Conservation (phyloP, 225 moss, liverwort and hornwort genomes). For the Polytrichum commune region DNA sequence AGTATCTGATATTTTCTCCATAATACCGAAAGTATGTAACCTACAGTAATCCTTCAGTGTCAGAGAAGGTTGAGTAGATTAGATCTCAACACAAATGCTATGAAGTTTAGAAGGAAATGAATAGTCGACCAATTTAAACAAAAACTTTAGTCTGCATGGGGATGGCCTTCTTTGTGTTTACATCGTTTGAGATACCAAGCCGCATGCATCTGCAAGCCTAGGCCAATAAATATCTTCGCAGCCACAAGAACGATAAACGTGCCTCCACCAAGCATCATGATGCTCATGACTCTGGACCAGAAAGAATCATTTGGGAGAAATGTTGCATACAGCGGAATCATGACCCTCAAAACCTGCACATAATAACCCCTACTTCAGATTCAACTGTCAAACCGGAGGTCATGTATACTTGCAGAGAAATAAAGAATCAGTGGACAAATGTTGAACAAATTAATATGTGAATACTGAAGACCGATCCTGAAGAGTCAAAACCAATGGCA, state of each 20-base stretch:
- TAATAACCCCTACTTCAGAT: not conserved
- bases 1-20: no score
- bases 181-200: constrained; percentile 87
- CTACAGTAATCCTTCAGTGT: not conserved
- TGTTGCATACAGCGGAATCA: constrained; percentile 78
- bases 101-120: not conserved
- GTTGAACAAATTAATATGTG: no score
- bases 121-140: not conserved
- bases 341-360: constrained; percentile 81
- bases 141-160: constrained; percentile 43
- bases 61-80: not conserved
- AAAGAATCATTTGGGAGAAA: constrained; percentile 64
- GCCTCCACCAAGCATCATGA: constrained; percentile 62
- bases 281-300: constrained; percentile 47
- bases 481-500: no score
- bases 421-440: no score
- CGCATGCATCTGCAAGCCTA: constrained; percentile 91
- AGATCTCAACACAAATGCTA: not conserved
- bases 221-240: constrained; percentile 73
- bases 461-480: no score
- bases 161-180: constrained; percentile 44
- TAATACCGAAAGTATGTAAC: constrained; percentile 5
- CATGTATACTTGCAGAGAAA: no score
- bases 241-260: constrained; percentile 70
- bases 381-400: no score